These are phyloP conservation scores for Rhizophagus clarus DNA, from an alignment of 192 early-diverging fungal genomes.

Conservation along the genomic window DNA sequence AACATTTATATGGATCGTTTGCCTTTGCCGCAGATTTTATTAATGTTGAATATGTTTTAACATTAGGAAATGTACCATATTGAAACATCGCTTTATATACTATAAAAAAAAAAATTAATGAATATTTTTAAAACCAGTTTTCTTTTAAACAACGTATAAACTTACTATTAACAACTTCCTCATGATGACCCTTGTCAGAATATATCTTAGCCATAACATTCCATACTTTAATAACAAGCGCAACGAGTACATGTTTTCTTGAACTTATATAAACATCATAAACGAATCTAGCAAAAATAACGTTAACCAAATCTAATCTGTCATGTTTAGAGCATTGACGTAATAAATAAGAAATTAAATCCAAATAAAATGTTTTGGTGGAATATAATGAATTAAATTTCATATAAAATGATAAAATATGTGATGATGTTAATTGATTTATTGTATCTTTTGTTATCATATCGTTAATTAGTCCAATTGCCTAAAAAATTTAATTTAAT, in stretches of 20 bases:
- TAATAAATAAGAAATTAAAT: constrained; percentile 21
- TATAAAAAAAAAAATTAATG: background rate
- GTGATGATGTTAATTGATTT: background rate
- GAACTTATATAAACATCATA: background rate
- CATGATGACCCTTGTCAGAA: background rate
- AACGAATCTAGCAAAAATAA: constrained; percentile 19
- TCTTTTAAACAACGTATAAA: too few species aligned
- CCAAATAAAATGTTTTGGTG: constrained; percentile 4
- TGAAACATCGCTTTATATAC: constrained; percentile 4
- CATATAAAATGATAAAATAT: constrained; percentile 19
- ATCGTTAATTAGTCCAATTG: constrained; percentile 11
- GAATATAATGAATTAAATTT: background rate
- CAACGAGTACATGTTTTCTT: background rate
- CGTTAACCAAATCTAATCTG: constrained; percentile 18
- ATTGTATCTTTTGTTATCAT: background rate
- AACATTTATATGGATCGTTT: constrained; percentile 1
- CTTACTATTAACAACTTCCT: constrained; percentile 11
- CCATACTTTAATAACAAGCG: constrained; percentile 15
- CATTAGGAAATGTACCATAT: background rate
- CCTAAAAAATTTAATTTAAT: background rate
- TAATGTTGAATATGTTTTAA: background rate
- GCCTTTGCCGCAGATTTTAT: constrained; percentile 10
- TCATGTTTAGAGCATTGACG: constrained; percentile 10
- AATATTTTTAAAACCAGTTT: too few species aligned
- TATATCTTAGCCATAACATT: constrained; percentile 15